phyloP scores from a whole-genome alignment of 495 filamentous ascomycete genomes.

The Halenospora varia region DNA sequence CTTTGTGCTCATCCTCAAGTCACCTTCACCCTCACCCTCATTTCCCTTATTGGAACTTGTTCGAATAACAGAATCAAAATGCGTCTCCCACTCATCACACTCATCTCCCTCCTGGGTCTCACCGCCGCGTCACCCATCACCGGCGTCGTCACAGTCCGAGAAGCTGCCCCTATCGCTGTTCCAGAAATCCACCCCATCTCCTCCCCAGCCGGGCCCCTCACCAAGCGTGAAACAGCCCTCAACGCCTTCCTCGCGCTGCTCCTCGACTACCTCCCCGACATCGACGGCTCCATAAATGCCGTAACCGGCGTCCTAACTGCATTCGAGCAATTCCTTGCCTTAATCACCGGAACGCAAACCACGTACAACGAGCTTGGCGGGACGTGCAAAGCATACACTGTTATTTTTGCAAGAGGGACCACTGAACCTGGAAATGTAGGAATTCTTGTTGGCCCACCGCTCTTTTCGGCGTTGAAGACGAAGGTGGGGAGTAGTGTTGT shows the following conservation, averaged over 20 bases:
- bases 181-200: too few relatives aligned
- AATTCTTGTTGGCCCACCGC: conserved; percentile 44
- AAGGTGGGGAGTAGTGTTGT: conserved; percentile 33
- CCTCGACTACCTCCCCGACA: conserved; percentile 24
- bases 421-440: conserved; percentile 53
- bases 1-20: background rate
- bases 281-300: conserved; percentile 21
- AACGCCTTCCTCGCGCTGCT: conserved; percentile 27
- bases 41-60: too few relatives aligned
- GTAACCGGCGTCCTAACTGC: conserved; percentile 19
- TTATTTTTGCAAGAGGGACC: conserved; percentile 59
- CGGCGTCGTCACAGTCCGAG: too few relatives aligned
- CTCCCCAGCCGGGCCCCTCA: background rate
- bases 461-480: conserved; percentile 43
- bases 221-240: conserved; percentile 25
- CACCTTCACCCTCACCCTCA: too few relatives aligned
- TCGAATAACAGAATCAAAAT: too few relatives aligned
- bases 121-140: conserved; percentile 13
- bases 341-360: conserved; percentile 26
- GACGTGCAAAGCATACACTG: conserved; percentile 43
- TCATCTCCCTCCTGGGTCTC: conserved; percentile 13
- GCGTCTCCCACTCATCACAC: conserved; percentile 1
- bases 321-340: conserved; percentile 23
- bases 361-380: conserved; percentile 42
- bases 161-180: too few relatives aligned